Evolutionary conservation across 169 alveolate genomes (phyloP), one percentile per base, ranked within the genome.

Genomic region (Plasmodium knowlesi): DNA sequence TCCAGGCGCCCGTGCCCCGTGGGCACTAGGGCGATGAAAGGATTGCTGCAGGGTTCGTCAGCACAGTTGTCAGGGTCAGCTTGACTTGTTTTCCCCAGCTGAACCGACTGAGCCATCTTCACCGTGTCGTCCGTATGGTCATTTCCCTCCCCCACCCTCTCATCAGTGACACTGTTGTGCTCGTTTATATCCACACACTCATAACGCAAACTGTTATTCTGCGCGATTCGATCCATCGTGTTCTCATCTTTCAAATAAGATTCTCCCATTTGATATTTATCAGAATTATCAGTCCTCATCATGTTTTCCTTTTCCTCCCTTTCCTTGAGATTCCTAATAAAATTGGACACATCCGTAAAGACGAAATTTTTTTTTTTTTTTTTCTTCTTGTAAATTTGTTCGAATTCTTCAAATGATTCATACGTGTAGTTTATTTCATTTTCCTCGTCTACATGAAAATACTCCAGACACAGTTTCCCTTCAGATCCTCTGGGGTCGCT

Each of bases 401-500:
- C 93, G 81, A 74, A 86, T 43, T 86, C 82, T 3, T 9, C 67
- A 73, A 74, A 86, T 30, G 93, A 53, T 37, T 37, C 85, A 86
- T 86, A 86, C 0, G 70, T 1, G 67, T 54, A 86, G 67, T 86
- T 76, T 16, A 61, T 41, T 32, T 74, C 86, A 12, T 54, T 37
- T 9, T 76, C 85, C 4, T 6, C 2, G 2, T 70, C 70, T 9
- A 5, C 34, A 16, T 32, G 82, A 30, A 50, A 74, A 41, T 86
- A 86, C 4, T 86, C 86, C 43, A 86, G 30, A 14, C 93, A 86
- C 14, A 86, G 81, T n/a, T 86, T 86, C 8, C 93, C 93, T 86
- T 86, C 93, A 5, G 93, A 86, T 25, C 86, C 67, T 22, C 50
- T 86, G 25, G 93, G 93, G 22, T 86, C 93, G 57, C 93, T 86